Evolutionary conservation across 768 basidiomycete species (phyloP).

Genomic region (Tulasnella sp.): DNA sequence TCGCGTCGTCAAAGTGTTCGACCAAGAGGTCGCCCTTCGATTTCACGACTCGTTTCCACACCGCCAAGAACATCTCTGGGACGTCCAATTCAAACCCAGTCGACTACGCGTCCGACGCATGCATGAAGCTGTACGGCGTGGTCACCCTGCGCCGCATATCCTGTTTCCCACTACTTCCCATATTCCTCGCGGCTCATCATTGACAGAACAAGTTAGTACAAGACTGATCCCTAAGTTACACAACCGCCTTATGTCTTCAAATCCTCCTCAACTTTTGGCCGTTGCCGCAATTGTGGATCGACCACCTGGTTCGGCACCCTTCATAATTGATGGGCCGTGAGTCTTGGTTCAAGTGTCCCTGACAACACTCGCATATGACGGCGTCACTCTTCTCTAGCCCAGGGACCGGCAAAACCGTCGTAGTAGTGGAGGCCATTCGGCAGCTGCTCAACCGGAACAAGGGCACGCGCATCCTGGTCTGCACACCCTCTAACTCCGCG

Average conservation of each 20-base stretch:
- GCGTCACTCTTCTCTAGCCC: not conserved
- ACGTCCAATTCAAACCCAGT: conserved; percentile 2
- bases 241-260: not conserved
- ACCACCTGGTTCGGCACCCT: not conserved
- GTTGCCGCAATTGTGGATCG: conserved; percentile 2
- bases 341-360: not conserved
- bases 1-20: not conserved
- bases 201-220: not conserved
- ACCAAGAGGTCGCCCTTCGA: conserved; percentile 3
- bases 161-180: conserved; percentile 2
- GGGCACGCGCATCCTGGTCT: conserved; percentile 12
- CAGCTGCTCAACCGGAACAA: conserved; percentile 3
- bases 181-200: conserved; percentile 9
- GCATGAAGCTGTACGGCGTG: conserved; percentile 2
- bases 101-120: conserved; percentile 9
- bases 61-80: not conserved
- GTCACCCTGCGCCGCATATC: not conserved
- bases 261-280: conserved; percentile 8
- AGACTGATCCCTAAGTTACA: not conserved
- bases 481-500: conserved; percentile 15
- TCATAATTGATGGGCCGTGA: conserved; percentile 14
- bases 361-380: not conserved
- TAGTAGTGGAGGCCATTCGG: conserved; percentile 9
- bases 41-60: conserved; percentile 6
- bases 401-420: conserved; percentile 14